Conservation (phyloP, 495 filamentous ascomycete genomes). For the Parathielavia appendiculata region DNA sequence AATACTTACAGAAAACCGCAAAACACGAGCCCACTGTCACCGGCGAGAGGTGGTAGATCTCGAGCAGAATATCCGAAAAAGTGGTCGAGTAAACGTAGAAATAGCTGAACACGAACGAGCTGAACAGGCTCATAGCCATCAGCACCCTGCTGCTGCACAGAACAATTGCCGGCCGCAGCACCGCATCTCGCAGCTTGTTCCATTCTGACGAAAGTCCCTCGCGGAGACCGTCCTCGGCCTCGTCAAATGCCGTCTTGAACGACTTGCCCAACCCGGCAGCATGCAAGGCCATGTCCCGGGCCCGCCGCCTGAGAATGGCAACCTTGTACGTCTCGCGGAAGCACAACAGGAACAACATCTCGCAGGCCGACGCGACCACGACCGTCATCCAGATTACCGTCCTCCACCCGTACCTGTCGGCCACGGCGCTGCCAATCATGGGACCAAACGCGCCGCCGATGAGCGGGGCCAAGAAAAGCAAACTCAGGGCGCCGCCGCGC, state of each 20-base stretch:
- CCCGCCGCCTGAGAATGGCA: conserved; percentile 43
- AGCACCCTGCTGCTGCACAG: conserved; percentile 46
- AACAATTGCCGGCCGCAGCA: conserved; percentile 45
- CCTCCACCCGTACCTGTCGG: conserved; percentile 56
- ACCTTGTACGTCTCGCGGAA: conserved; percentile 50
- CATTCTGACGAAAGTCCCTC: conserved; percentile 27
- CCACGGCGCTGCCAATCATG: conserved; percentile 55
- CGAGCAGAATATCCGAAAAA: conserved; percentile 46
- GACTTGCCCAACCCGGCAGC: conserved; percentile 22
- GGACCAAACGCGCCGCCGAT: conserved; percentile 53
- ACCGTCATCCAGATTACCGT: conserved; percentile 51
- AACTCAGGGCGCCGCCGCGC: conserved; percentile 48
- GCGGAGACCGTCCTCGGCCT: conserved; percentile 38
- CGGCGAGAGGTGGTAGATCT: conserved; percentile 44
- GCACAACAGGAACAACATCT: conserved; percentile 43
- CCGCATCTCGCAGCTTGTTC: conserved; percentile 35
- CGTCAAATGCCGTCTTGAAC: conserved; percentile 19
- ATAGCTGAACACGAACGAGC: conserved; percentile 46
- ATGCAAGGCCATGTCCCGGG: conserved; percentile 42
- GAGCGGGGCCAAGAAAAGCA: conserved; percentile 46
- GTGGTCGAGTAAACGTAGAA: conserved; percentile 53
- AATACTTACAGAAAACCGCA: conserved; percentile 48
- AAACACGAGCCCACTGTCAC: conserved; percentile 44
- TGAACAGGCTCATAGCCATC: conserved; percentile 46
- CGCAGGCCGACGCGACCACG: conserved; percentile 43